Evolutionary conservation across 2,329 filamentous ascomycete species (phyloP).

Genomic region (Aspergillus eucalypticola): DNA sequence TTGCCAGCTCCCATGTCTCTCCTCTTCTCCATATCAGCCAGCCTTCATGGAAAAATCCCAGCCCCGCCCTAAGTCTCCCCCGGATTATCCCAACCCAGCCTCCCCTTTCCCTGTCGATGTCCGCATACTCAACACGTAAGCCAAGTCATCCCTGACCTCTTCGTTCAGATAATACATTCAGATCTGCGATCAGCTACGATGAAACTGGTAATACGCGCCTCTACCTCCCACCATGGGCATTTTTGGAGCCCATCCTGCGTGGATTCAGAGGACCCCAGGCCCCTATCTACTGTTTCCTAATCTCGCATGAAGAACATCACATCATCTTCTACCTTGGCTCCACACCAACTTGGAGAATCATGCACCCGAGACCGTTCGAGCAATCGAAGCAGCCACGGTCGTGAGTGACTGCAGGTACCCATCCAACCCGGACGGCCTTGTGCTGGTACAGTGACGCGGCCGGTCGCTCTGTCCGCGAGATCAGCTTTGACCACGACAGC

Average conservation of each 20-base stretch:
- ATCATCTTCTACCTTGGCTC: constrained; percentile 35
- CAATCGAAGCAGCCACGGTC: constrained; percentile 13
- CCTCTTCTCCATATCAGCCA: too few relatives aligned
- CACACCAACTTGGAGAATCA: constrained; percentile 33
- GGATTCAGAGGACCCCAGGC: background rate
- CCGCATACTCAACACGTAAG: too few relatives aligned
- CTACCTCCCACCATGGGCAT: background rate
- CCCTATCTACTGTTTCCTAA: background rate
- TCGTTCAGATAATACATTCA: too few relatives aligned
- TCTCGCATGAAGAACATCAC: background rate
- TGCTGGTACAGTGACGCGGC: constrained; percentile 18
- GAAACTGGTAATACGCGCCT: background rate
- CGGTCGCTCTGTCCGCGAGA: constrained; percentile 21
- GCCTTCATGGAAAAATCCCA: too few relatives aligned
- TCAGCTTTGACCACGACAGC: too few relatives aligned
- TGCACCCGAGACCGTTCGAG: constrained; percentile 22
- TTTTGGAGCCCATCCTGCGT: background rate
- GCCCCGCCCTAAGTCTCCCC: too few relatives aligned
- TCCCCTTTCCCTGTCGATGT: too few relatives aligned
- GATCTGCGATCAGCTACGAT: too few relatives aligned
- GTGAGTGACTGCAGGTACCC: constrained; percentile 15
- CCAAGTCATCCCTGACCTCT: too few relatives aligned
- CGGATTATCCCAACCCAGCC: too few relatives aligned
- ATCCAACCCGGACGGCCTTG: constrained; percentile 18
- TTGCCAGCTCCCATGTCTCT: too few relatives aligned